Conservation (phyloP, 2,329 filamentous ascomycete genomes). For the Pseudopyricularia javanii region DNA sequence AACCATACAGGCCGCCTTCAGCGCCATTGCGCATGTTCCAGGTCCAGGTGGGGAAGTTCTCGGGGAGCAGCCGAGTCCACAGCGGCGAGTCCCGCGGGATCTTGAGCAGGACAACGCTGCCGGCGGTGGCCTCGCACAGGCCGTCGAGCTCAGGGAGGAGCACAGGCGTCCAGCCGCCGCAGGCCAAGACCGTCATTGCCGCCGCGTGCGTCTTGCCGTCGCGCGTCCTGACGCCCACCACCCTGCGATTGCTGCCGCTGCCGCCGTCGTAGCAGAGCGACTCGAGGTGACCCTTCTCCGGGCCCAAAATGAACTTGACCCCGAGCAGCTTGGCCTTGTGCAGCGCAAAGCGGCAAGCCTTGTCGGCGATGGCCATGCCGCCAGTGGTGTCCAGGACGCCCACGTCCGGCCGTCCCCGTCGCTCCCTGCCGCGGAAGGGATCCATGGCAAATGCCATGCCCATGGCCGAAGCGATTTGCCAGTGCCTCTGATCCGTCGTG, state of each 20-base stretch:
- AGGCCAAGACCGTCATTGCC: constrained; percentile 22
- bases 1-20: constrained; percentile 14
- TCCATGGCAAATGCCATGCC: constrained; percentile 19
- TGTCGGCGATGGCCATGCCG: constrained; percentile 30
- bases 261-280: constrained; percentile 10
- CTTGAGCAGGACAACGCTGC: constrained; percentile 28
- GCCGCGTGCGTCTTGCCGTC: constrained; percentile 21
- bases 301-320: constrained; percentile 26
- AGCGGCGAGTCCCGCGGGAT: constrained; percentile 24
- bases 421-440: constrained; percentile 19
- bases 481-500: constrained; percentile 14
- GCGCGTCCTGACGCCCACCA: constrained; percentile 21
- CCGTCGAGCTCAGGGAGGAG: constrained; percentile 25
- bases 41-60: constrained; percentile 20
- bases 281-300: constrained; percentile 16
- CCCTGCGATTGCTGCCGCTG: not conserved
- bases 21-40: constrained; percentile 8
- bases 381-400: constrained; percentile 32
- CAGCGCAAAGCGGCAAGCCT: constrained; percentile 30
- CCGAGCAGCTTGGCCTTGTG: constrained; percentile 26
- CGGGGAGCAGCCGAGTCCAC: constrained; percentile 24
- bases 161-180: constrained; percentile 29
- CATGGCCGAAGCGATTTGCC: constrained; percentile 13
- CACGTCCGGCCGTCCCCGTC: constrained; percentile 11
- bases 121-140: constrained; percentile 34